A percentile compares a stretch with the other conserved stretches of the same genome.
Evolutionary conservation across 2,329 filamentous ascomycete species (phyloP).

Genomic region (Fusarium pseudocircinatum): DNA sequence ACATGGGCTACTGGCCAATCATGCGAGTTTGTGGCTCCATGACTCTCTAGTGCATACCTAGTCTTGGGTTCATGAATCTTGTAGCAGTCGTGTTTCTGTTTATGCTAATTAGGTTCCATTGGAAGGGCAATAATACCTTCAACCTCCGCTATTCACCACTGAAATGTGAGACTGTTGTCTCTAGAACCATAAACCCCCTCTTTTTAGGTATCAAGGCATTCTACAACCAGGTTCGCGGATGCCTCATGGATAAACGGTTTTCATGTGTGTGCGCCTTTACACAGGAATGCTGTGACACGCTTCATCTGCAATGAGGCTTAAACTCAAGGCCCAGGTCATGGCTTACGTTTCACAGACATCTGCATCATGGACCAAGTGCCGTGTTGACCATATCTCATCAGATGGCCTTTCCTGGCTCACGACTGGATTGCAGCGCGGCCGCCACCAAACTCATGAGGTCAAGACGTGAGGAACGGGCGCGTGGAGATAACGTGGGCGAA

Average conservation of each 20-base stretch:
- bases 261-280: background rate
- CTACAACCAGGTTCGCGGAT: constrained; percentile 12
- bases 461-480: constrained; percentile 1
- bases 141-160: background rate
- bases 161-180: constrained; percentile 4
- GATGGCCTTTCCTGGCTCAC: background rate
- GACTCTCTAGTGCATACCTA: constrained; percentile 14
- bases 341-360: constrained; percentile 6
- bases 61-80: constrained; percentile 19
- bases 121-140: background rate
- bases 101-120: background rate
- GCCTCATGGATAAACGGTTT: constrained; percentile 15
- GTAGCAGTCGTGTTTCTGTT: constrained; percentile 7
- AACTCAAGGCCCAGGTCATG: constrained; percentile 19
- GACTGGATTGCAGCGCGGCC: constrained; percentile 7
- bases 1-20: background rate
- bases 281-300: constrained; percentile 24
- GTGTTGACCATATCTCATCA: background rate
- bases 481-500: constrained; percentile 14
- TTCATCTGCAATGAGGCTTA: constrained; percentile 22
- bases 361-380: constrained; percentile 9
- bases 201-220: background rate
- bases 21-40: background rate
- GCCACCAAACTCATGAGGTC: constrained; percentile 1
- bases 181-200: background rate